phyloP scores from a whole-genome alignment of 768 basidiomycete species.

The Auriscalpium vulgare region DNA sequence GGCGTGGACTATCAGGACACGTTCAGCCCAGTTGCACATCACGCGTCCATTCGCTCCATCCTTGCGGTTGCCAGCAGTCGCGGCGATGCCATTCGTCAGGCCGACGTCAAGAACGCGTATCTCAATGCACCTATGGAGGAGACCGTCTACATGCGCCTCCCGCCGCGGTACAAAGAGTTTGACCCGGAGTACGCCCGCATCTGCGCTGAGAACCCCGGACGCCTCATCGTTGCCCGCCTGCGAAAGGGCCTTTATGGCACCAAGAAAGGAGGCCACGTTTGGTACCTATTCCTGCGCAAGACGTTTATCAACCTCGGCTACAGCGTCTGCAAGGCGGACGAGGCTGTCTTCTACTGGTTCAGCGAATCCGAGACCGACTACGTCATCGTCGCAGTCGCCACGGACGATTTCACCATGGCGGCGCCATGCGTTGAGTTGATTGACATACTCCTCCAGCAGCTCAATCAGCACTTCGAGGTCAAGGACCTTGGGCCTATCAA shows the following conservation, averaged over 20 bases:
- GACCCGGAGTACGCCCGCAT: neutral
- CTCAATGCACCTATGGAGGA: constrained; percentile 29
- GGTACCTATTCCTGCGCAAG: constrained; percentile 20
- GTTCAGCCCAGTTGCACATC: too few relatives aligned
- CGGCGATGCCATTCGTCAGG: constrained; percentile 28
- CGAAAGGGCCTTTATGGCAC: constrained; percentile 29
- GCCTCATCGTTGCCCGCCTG: constrained; percentile 16
- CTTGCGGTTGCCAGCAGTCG: constrained; percentile 29
- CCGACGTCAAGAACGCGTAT: constrained; percentile 36
- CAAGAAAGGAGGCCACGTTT: constrained; percentile 26
- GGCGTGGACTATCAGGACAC: too few relatives aligned
- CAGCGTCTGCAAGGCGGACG: constrained; percentile 1
- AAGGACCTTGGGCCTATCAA: neutral
- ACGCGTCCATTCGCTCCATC: constrained; percentile 1
- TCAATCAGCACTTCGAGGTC: neutral
- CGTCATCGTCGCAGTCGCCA: neutral
- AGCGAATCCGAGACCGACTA: neutral
- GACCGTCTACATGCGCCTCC: constrained; percentile 36
- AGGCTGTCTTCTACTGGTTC: constrained; percentile 5
- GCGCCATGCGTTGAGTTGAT: neutral
- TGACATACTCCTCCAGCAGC: neutral
- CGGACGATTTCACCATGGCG: neutral
- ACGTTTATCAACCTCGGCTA: neutral
- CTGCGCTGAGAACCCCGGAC: too few relatives aligned
- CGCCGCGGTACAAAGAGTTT: constrained; percentile 18